Evolutionary conservation across 2,329 filamentous ascomycete genomes (phyloP).

Genomic region (Alternaria burnsii): DNA sequence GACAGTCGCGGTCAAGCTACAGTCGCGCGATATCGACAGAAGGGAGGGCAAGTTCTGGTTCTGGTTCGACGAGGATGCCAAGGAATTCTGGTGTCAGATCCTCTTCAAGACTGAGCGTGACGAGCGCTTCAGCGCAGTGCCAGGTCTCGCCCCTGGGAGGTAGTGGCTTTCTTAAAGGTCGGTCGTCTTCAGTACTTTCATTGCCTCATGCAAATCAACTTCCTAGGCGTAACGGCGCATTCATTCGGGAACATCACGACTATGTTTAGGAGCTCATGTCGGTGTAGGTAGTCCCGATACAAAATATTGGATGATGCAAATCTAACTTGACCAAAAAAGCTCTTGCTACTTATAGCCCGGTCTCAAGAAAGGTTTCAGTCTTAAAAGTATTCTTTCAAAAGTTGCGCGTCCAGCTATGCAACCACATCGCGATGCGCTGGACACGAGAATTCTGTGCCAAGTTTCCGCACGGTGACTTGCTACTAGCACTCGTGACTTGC

Average conservation of each 20-base stretch:
- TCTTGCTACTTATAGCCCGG: neutral
- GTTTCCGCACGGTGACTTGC: neutral
- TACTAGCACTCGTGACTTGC: neutral
- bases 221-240: slow-evolving; percentile 20
- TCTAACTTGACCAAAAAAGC: slow-evolving; percentile 21
- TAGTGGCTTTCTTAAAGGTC: neutral
- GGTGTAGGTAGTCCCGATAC: slow-evolving; percentile 36
- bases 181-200: neutral
- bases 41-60: slow-evolving; percentile 88
- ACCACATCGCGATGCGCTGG: neutral
- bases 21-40: slow-evolving; percentile 90
- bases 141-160: slow-evolving; percentile 65
- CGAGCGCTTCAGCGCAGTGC: slow-evolving; percentile 79
- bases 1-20: slow-evolving; percentile 95
- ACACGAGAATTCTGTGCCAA: neutral
- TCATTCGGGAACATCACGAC: slow-evolving; percentile 5
- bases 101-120: slow-evolving; percentile 99
- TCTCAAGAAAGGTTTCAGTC: neutral
- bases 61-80: slow-evolving; percentile 94
- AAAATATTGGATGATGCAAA: slow-evolving; percentile 19
- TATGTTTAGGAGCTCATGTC: neutral
- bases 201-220: neutral
- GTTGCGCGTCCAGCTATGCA: neutral
- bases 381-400: neutral
- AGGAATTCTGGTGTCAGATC: slow-evolving; percentile 97